These are phyloP conservation scores for Laburnicola sp. DNA, from an alignment of 2,329 filamentous ascomycete species.

Conservation along the genomic window DNA sequence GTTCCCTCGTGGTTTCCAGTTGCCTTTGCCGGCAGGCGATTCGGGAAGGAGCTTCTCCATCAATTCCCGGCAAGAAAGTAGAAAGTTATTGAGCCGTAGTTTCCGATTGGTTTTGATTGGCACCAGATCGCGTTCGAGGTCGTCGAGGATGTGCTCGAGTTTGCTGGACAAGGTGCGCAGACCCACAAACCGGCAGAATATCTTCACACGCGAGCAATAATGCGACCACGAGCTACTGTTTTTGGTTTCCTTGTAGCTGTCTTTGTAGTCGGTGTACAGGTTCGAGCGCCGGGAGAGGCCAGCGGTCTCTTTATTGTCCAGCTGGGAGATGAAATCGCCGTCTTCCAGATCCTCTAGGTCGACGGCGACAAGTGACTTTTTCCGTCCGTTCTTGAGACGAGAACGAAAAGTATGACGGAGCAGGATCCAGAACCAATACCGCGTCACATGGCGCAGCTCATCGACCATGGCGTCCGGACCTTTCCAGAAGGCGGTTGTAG, in stretches of 20 bases:
- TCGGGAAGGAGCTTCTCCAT: slow-evolving; percentile 9
- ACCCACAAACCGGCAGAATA: not conserved
- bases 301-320: slow-evolving; percentile 2
- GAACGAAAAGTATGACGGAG: slow-evolving; percentile 8
- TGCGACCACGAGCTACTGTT: not conserved
- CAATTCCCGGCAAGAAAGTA: slow-evolving; percentile 5
- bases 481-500: slow-evolving; percentile 2
- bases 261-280: slow-evolving; percentile 7
- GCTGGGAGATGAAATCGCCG: not conserved
- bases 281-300: not conserved
- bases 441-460: not conserved
- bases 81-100: slow-evolving; percentile 2
- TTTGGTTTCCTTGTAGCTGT: slow-evolving; percentile 7
- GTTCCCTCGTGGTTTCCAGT: not conserved
- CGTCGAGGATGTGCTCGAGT: slow-evolving; percentile 1
- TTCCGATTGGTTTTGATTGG: not conserved
- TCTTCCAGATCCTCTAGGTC: not conserved
- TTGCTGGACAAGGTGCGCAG: slow-evolving; percentile 1
- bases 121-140: slow-evolving; percentile 1
- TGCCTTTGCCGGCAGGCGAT: not conserved
- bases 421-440: slow-evolving; percentile 5
- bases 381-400: not conserved
- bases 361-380: not conserved
- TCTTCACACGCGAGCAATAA: not conserved
- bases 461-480: not conserved